A percentile compares a stretch with the other conserved stretches of the same genome.
Conservation (phyloP, 495 filamentous ascomycete species). For the Entonaema liquescens region DNA sequence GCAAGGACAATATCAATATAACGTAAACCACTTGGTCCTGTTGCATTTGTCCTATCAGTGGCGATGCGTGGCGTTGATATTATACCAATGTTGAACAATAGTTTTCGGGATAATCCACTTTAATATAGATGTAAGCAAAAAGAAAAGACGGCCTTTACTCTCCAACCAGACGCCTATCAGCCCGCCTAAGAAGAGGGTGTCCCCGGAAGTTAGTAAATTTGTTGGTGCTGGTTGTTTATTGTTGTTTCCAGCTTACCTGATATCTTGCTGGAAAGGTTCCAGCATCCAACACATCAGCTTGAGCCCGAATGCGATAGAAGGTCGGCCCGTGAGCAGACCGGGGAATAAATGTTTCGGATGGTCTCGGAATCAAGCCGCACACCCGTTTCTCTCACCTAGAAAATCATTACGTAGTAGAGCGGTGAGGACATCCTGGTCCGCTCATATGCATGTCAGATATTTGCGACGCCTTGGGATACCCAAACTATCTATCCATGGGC, state of each 20-base stretch:
- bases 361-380: neutral
- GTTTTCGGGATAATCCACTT: neutral
- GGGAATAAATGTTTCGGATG: slow-evolving; percentile 1
- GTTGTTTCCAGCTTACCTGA: neutral
- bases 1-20: neutral
- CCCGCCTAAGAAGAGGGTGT: neutral
- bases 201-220: neutral
- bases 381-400: neutral
- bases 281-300: neutral
- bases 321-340: slow-evolving; percentile 1
- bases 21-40: neutral
- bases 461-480: neutral
- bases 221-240: neutral
- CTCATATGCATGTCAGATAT: neutral
- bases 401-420: neutral
- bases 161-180: neutral
- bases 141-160: too few species aligned
- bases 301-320: neutral
- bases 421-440: neutral
- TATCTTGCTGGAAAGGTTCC: neutral
- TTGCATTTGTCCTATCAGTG: neutral
- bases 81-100: neutral
- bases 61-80: neutral
- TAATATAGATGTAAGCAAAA: neutral
- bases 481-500: too few species aligned